A percentile compares a stretch with the other conserved stretches of the same genome.
Evolutionary conservation across 2,329 filamentous ascomycete genomes (phyloP).

Genomic region (Fusarium anguioides): DNA sequence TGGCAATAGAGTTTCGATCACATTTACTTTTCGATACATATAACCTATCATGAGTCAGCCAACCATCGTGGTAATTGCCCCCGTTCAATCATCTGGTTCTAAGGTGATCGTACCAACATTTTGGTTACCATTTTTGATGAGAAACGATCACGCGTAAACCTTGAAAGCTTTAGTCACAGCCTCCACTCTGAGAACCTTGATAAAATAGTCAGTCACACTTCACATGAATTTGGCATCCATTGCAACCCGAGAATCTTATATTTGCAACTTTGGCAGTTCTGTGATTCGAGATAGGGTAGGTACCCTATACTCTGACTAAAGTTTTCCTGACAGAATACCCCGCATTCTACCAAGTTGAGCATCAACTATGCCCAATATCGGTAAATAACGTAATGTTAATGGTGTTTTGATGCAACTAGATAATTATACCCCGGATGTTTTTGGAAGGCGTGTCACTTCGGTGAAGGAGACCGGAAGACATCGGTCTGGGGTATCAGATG

Average conservation of each 20-base stretch:
- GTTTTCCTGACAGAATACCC: slow-evolving; percentile 2
- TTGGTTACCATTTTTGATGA: no score
- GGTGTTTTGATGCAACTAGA: slow-evolving; percentile 22
- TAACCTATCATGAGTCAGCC: no score
- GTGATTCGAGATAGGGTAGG: slow-evolving; percentile 2
- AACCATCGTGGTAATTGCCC: no score
- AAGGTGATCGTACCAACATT: no score
- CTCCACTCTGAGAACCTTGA: not conserved
- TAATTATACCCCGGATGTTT: slow-evolving; percentile 18
- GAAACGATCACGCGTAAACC: not conserved
- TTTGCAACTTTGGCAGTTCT: not conserved
- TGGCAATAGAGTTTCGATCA: no score
- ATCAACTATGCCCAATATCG: not conserved
- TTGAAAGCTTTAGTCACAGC: not conserved
- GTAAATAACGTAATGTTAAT: slow-evolving; percentile 15
- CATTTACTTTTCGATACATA: no score
- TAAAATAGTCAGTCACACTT: not conserved
- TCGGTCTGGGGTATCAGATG: slow-evolving; percentile 18
- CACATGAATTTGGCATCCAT: not conserved
- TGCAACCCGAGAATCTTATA: not conserved
- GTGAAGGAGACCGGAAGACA: slow-evolving; percentile 14
- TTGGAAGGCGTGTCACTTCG: slow-evolving; percentile 31
- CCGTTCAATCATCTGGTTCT: no score
- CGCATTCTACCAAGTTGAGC: not conserved
- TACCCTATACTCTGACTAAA: slow-evolving; percentile 14